Evolutionary conservation across 805 yeast species (phyloP), one percentile per base, ranked within the genome.

Genomic region (Candida maris): DNA sequence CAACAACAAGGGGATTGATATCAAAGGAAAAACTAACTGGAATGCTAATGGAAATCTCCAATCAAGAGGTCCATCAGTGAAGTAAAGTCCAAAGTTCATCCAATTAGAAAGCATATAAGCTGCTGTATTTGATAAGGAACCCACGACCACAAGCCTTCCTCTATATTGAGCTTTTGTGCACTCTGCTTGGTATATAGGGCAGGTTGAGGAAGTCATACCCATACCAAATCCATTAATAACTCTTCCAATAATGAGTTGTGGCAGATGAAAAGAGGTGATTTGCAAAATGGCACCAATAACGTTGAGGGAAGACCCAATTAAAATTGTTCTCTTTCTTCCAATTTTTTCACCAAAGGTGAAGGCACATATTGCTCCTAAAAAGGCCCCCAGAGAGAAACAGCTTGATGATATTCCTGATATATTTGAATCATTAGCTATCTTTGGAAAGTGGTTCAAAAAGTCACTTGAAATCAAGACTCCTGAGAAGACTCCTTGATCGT

Each of bases 11-110:
- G 44, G 32, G 6, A 30, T 23, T 13, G 34, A 16, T 42, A 65
- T 46, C 21, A 61, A 39, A 21, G 71, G 65, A 38, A 67, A 67
- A 22, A 68, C 41, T 24, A 63, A 54, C 49, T 69, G 75, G 52
- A 68, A 61, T 1, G 69, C 71, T 17, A 68, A 56, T 2, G 75
- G 73, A 46, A 68, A 63, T 54, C 73, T 62, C 72, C 72, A 69
- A 6, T 65, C 56, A 8, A 66, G 61, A 6, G 62, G 49, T 20
- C 51, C 50, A 44, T 57, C 44, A 19, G 62, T 60, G 41, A 62
- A 68, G 19, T 62, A 64, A 17, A 65, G 56, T 4, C 70, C 72
- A 44, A 58, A 68, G 44, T 63, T 68, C 31, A 67, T 42, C 68
- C 70, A 68, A 53, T 67, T 68, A 13, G 74, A 70, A 39, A 69